Evolutionary conservation across 2,329 filamentous ascomycete genomes (phyloP).

Genomic region (Sporothrix euskadiensis): DNA sequence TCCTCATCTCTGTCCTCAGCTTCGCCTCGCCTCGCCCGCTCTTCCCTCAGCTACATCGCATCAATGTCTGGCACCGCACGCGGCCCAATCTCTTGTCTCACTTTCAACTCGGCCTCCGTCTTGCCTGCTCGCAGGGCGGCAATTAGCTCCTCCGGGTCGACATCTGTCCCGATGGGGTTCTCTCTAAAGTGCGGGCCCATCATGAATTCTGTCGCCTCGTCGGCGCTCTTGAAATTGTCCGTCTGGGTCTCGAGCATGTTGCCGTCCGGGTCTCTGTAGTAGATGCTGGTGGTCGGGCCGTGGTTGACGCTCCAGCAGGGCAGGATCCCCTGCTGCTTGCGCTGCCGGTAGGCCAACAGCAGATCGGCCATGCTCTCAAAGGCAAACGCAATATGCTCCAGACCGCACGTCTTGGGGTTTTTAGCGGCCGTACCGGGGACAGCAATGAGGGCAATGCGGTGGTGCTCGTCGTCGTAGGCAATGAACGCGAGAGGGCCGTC

Average conservation of each 20-base stretch:
- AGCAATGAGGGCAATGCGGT: slow-evolving; percentile 47
- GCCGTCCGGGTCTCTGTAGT: slow-evolving; percentile 52
- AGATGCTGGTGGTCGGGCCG: slow-evolving; percentile 49
- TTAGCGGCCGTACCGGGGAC: slow-evolving; percentile 34
- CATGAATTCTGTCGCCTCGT: slow-evolving; percentile 47
- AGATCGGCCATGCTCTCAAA: slow-evolving; percentile 43
- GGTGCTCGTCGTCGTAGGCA: slow-evolving; percentile 51
- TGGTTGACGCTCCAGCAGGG: slow-evolving; percentile 51
- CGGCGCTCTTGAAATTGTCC: slow-evolving; percentile 44
- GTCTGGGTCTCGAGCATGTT: slow-evolving; percentile 51
- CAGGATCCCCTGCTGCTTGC: slow-evolving; percentile 41
- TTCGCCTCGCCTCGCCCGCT: neutral
- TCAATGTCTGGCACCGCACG: slow-evolving; percentile 30
- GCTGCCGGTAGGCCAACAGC: slow-evolving; percentile 41
- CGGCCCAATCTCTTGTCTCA: slow-evolving; percentile 35
- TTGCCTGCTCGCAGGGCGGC: slow-evolving; percentile 35
- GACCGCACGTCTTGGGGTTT: slow-evolving; percentile 36
- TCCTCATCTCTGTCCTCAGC: neutral
- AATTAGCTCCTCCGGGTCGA: slow-evolving; percentile 48
- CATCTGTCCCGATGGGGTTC: slow-evolving; percentile 49
- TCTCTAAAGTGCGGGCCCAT: slow-evolving; percentile 38
- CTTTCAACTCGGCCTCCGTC: slow-evolving; percentile 36
- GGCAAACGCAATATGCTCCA: slow-evolving; percentile 48
- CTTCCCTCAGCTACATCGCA: neutral
- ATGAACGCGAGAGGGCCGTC: slow-evolving; percentile 42